Conservation (phyloP, 2,329 filamentous ascomycete species). For the Blastomyces percursus region DNA sequence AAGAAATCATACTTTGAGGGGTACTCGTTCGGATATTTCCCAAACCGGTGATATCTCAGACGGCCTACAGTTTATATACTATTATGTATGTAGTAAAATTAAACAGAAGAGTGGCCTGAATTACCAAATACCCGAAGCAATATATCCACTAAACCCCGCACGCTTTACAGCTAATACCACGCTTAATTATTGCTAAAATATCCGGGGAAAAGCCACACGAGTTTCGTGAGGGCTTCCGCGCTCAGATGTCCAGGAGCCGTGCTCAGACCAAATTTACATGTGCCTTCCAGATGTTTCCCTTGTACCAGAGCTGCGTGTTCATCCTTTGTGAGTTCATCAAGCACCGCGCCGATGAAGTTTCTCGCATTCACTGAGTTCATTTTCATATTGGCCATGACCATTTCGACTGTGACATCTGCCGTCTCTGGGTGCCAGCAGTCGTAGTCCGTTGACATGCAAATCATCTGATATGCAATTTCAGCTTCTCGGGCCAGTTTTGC, state of each 20-base stretch:
- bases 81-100: background rate
- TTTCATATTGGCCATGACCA: conserved; percentile 96
- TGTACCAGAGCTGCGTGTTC: conserved; percentile 64
- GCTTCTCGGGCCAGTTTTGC: conserved; percentile 93
- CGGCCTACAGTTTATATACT: too few relatives aligned
- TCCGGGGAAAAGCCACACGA: conserved; percentile 79
- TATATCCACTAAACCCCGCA: background rate
- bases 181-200: conserved; percentile 43
- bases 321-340: conserved; percentile 71
- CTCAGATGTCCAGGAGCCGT: conserved; percentile 67
- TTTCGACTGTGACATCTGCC: conserved; percentile 79
- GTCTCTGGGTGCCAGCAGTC: conserved; percentile 81
- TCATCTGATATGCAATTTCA: conserved; percentile 94
- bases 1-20: too few relatives aligned
- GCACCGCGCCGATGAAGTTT: conserved; percentile 70
- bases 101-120: background rate
- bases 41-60: background rate
- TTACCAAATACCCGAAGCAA: background rate
- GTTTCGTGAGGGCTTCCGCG: conserved; percentile 63
- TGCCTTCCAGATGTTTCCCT: conserved; percentile 71
- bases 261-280: conserved; percentile 69
- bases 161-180: background rate
- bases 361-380: conserved; percentile 83
- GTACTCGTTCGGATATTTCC: too few relatives aligned
- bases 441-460: conserved; percentile 99